Evolutionary conservation across 176 grass and related monocot species (phyloP), one percentile per base, ranked within the genome.

Genomic region (Leersia perrieri): DNA sequence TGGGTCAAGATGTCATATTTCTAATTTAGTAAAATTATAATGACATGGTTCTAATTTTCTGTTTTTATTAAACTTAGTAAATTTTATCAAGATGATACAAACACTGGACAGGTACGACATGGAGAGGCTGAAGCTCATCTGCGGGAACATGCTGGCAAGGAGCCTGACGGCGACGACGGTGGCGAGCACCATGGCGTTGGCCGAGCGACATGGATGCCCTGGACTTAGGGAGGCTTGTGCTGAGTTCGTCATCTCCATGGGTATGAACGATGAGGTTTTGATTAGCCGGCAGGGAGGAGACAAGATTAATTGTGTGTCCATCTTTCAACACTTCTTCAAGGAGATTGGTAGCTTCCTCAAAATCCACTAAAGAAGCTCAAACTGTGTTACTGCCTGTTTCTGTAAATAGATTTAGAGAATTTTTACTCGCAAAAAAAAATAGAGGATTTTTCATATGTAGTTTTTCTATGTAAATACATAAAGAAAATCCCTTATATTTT

Each of bases 211-310:
- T 38, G 22, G 67, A 4, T 70, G 67, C 67, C 67, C 7, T 22
- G n/a, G 5, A 36, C 67, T 70, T 26, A 70, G 13, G 35, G 67
- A 70, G 1, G 67, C 36, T 8, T 70, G 67, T 25, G 9, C 80
- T 26, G 39, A 84, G 23, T 88, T 79, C 45, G 79, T 83, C 25
- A 33, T 26, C 25, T 10, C 49, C 23, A 66, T 29, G 9, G 74
- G 18, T 7, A 70, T n/a, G 13, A 68, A 36, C 15, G 32, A 36
- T n/a, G 49, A 53, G 9, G 20, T 9, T 16, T 7, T 53, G 49
- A 22, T n/a, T 22, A 53, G 0, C 20, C 49, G 49, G 49, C 49
- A 53, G 6, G 18, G 0, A 41, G 39, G 18, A 7, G 49, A 53
- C 6, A 16, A 53, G 49, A 16, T 53, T 7, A 22, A 9, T 20